Evolutionary conservation across 139 green algal genomes (phyloP), one percentile per base, ranked within the genome.

Genomic region (Chlamydomonas asymmetrica): DNA sequence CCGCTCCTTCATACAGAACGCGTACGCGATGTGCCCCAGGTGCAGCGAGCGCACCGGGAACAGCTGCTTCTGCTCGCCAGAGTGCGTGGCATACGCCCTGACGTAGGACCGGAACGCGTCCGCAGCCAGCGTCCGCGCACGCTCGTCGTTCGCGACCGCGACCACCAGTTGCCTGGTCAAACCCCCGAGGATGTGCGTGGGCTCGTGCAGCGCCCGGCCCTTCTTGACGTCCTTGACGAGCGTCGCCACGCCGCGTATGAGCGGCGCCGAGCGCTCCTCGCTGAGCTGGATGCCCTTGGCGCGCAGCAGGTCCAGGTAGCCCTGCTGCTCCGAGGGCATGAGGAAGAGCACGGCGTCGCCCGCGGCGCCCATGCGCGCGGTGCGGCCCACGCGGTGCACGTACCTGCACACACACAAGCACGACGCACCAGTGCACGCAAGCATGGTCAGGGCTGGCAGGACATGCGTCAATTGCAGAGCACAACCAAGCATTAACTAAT

Each of bases 1-100:
- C 20, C 84, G 59, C 31, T 93, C 87, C 66, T 76, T 73, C 39
- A 98, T 84, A 1, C 81, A 93, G 79, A 98, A 98, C 41, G 83
- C 89, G 59, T 93, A 82, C 0, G 96, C 96, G 4, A 97, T 84
- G 82, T 99, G 96, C 1, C 96, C 96, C 60, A 98, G 78, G 83
- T 99, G 96, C 69, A 99, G 85, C 25, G 80, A 82, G 35, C 91
- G 91, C 16, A 97, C 83, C 62, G 97, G 88, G 77, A 98, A 79
- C 13, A 73, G 56, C 8, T 31, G 34, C 73, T 83, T 87, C 3
- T 76, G 6, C 29, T 83, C 81, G 43, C 64, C 67, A 0, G 85
- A 77, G 78, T 97, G 90, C 0, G 91, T 91, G 4, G 92, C 91
- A 72, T 98, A 98, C 2, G 94, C 91, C 0, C 94, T 87, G 25